Percentiles rank a stretch among this genome's conserved stretches.
Conservation (phyloP, 495 filamentous ascomycete genomes). For the Aspergillus indologenus region DNA sequence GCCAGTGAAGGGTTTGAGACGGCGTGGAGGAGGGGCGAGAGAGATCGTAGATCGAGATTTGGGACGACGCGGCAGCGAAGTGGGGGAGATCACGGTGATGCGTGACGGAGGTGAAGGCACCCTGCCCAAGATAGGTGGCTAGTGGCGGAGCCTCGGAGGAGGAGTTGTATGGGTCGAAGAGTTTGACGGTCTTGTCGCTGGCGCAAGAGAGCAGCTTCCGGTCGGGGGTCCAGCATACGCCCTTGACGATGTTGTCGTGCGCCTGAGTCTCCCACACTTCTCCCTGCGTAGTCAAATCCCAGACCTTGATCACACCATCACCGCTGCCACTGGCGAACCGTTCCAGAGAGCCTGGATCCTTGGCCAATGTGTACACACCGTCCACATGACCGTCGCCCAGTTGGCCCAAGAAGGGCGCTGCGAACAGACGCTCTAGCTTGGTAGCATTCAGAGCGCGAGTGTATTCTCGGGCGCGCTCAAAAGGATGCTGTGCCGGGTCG, state of each 20-base stretch:
- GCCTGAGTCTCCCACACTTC: slow-evolving; percentile 80
- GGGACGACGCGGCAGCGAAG: slow-evolving; percentile 77
- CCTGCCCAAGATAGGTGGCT: slow-evolving; percentile 77
- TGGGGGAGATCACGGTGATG: slow-evolving; percentile 69
- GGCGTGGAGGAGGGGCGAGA: slow-evolving; percentile 67
- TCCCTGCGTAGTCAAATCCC: slow-evolving; percentile 76
- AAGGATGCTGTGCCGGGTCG: slow-evolving; percentile 89
- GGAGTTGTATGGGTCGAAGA: slow-evolving; percentile 85
- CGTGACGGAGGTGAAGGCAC: slow-evolving; percentile 79
- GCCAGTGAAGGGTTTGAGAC: slow-evolving; percentile 80
- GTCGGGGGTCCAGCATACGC: slow-evolving; percentile 80
- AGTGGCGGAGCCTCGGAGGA: slow-evolving; percentile 58
- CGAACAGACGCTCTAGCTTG: slow-evolving; percentile 95
- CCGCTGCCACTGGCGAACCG: slow-evolving; percentile 76
- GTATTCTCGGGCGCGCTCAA: slow-evolving; percentile 92
- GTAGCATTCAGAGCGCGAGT: slow-evolving; percentile 84
- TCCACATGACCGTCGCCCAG: slow-evolving; percentile 91
- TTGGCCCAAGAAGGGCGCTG: slow-evolving; percentile 84
- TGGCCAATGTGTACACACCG: slow-evolving; percentile 75
- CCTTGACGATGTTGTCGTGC: slow-evolving; percentile 87
- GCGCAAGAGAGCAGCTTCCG: slow-evolving; percentile 87
- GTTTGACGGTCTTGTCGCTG: slow-evolving; percentile 78
- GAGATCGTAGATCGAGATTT: slow-evolving; percentile 84
- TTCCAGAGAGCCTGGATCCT: slow-evolving; percentile 65
- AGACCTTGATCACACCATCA: slow-evolving; percentile 89